Evolutionary conservation across 208 protist species (phyloP).

Genomic region (Leptomonas pyrrhocoris): DNA sequence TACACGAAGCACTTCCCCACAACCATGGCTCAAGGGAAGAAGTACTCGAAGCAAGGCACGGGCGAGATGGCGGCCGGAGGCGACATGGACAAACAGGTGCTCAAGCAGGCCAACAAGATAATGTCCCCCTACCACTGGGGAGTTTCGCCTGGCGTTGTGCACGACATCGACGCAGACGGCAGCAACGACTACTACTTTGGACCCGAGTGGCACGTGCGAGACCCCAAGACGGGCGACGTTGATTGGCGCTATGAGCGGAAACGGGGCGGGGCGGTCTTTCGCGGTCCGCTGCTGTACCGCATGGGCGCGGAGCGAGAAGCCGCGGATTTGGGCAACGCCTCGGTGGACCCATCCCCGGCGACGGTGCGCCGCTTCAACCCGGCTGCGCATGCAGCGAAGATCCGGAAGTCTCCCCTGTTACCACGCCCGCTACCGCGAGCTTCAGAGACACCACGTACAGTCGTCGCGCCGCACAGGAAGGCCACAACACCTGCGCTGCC

Average conservation of each 20-base stretch:
- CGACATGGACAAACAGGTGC: constrained; percentile 69
- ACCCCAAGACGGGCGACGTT: constrained; percentile 82
- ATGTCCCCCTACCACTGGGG: constrained; percentile 66
- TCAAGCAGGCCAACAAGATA: constrained; percentile 45
- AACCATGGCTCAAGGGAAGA: constrained; percentile 70
- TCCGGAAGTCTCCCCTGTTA: neutral
- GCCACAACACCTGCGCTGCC: constrained; percentile 12
- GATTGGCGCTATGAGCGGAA: constrained; percentile 89
- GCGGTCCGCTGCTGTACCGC: constrained; percentile 75
- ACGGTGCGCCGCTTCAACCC: constrained; percentile 30
- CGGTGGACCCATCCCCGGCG: constrained; percentile 62
- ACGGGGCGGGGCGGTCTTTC: constrained; percentile 67
- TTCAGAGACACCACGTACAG: neutral
- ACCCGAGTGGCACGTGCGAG: constrained; percentile 69
- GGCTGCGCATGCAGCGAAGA: neutral
- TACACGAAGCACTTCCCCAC: constrained; percentile 58
- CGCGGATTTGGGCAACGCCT: constrained; percentile 40
- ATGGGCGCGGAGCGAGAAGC: constrained; percentile 70
- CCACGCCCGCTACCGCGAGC: constrained; percentile 20
- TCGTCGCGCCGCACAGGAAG: neutral
- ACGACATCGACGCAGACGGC: constrained; percentile 81
- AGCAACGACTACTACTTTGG: constrained; percentile 74
- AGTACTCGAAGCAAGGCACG: constrained; percentile 62
- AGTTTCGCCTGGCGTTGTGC: constrained; percentile 45
- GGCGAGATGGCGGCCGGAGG: constrained; percentile 76